Evolutionary conservation across 352 stramenopile species (phyloP), one percentile per base, ranked within the genome.

Genomic region (Phytophthora idaei): DNA sequence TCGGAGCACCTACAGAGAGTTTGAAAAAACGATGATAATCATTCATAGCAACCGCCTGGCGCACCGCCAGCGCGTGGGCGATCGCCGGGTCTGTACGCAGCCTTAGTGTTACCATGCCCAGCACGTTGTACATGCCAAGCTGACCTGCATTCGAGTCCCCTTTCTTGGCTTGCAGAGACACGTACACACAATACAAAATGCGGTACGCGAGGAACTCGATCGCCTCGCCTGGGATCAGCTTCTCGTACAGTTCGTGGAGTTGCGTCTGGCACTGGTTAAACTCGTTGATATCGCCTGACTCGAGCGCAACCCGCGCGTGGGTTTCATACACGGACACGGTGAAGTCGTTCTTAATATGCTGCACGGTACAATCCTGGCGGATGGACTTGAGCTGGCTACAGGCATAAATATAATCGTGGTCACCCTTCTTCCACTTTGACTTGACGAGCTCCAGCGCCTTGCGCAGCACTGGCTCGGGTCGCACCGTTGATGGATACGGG

Each of bases 381-480:
- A 99, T 98, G 28, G 97, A 98, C 77, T 99, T 99, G 50, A 99
- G 91, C 73, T 99, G 97, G 58, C 95, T 98, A 88, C 97, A 99
- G 67, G 97, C 85, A 86, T 97, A 97, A 61, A 96, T 76, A 87
- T 98, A 98, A 84, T 98, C 92, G 62, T 83, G 90, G 45, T 89
- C 77, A 66, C 78, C 76, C 54, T 87, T 64, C 62, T 94, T 91
- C 90, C 92, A 98, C 80, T 95, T 92, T 34, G 73, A 77, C 65
- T 96, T 88, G 39, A 98, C 80, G 67, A 94, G 77, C 66, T 90
- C 70, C 49, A 98, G 74, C 51, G 96, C 95, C 46, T 93, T 75
- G 63, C 93, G 75, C 37, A 99, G 74, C 61, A 99, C 87, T 28
- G 72, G 72, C 61, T 98, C 81, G 5, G 97, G 97, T 17, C 97